Evolutionary conservation across 2,329 filamentous ascomycete genomes (phyloP), one percentile per base, ranked within the genome.

Genomic region (Pseudogymnoascus sp.): DNA sequence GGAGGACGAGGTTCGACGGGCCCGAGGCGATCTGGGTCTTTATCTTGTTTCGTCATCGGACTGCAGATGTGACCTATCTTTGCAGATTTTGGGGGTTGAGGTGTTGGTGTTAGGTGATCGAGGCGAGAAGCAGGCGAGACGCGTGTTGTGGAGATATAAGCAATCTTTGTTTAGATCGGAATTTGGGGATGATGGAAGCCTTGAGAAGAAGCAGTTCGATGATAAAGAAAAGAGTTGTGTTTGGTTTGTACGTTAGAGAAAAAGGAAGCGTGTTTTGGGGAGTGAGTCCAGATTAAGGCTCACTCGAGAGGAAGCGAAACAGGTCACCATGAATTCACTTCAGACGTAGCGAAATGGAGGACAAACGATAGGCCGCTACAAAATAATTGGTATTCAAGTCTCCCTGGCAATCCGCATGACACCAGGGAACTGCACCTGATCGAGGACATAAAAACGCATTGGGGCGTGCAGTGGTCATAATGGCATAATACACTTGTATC

Each of bases 401-500:
- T 18, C n/a, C n/a, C 47, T 56, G n/a, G 28, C 7, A n/a, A 25
- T 47, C 12, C 25, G 21, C 47, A 8, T n/a, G 42, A 42, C 40
- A 12, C 8, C 40, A 42, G 40, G 40, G 40, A 23, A 11, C 21
- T 28, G 14, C 50, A 56, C 50, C 50, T 35, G 28, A 18, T 21
- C 16, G 50, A 21, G 50, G 50, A 35, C 28, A 56, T 31, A 53
- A 56, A 56, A 56, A 56, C 50, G 14, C 50, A 56, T 56, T 56
- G 28, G 50, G 50, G 28, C 47, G 5, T 11, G 23, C 10, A 56
- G 50, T 56, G 50, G 50, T 60, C 59, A 60, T 60, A 42, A 38
- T 60, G 59, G 35, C 59, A 60, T 60, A 38, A 60, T 60, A 60
- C 59, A 60, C 59, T 42, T 60, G 59, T 42, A 40, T 60, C 33